A percentile compares a stretch with the other conserved stretches of the same genome.
Evolutionary conservation across 352 stramenopile species (phyloP).

Genomic region (Globisporangium mamillatum): DNA sequence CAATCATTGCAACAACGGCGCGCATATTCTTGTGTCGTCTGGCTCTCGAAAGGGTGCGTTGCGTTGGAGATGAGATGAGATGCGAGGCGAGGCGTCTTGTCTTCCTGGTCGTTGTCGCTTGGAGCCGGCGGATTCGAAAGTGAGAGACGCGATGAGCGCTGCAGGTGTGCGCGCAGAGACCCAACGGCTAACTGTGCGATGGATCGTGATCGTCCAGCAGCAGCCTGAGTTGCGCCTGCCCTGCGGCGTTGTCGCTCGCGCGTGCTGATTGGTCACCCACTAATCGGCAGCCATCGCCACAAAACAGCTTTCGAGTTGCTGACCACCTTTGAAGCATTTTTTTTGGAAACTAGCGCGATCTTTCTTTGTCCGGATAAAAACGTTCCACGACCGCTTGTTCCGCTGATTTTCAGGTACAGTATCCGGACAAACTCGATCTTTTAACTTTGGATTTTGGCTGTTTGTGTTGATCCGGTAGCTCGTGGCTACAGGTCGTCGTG

Average conservation of each 20-base stretch:
- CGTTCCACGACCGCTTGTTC: conserved; percentile 1
- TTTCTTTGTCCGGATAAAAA: conserved; percentile 3
- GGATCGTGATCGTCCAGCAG: background rate
- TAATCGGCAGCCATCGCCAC: background rate
- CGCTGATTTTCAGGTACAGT: background rate
- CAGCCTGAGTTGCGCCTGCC: background rate
- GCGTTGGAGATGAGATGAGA: background rate
- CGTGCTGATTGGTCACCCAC: background rate
- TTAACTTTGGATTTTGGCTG: too few species aligned
- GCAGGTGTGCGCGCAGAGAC: background rate
- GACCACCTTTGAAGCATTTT: background rate
- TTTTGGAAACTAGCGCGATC: background rate
- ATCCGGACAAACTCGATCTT: background rate
- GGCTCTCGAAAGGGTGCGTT: background rate
- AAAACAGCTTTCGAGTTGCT: background rate
- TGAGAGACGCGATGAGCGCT: background rate
- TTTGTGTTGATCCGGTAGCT: too few species aligned
- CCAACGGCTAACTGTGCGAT: background rate
- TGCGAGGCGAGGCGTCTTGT: background rate
- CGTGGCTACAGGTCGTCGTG: background rate
- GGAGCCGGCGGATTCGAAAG: conserved; percentile 4
- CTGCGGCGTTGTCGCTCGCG: background rate
- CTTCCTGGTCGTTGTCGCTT: conserved; percentile 2
- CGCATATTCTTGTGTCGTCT: background rate
- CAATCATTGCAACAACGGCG: background rate